These are phyloP conservation scores for Calonectria ilicicola DNA, from an alignment of 2,329 filamentous ascomycete genomes.

Conservation along the genomic window DNA sequence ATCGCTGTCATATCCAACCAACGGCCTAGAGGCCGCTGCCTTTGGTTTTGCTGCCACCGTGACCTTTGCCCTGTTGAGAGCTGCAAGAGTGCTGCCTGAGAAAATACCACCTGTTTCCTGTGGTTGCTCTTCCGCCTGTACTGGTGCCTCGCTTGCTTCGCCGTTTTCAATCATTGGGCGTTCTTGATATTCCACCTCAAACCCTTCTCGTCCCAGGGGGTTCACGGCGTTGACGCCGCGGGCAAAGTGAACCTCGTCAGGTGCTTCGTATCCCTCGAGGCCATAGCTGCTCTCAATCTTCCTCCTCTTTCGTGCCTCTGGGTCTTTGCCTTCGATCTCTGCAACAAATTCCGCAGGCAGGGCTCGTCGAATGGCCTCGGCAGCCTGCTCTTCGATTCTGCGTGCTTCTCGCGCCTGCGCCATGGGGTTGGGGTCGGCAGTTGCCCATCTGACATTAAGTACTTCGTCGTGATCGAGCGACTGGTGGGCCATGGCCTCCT, in stretches of 20 bases:
- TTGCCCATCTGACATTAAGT: conserved; percentile 97
- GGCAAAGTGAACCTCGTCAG: conserved; percentile 93
- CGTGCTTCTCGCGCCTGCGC: conserved; percentile 92
- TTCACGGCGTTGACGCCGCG: conserved; percentile 78
- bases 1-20: conserved; percentile 93
- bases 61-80: conserved; percentile 72
- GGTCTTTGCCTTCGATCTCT: conserved; percentile 92
- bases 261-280: conserved; percentile 90
- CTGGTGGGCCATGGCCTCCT: conserved; percentile 97
- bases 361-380: conserved; percentile 89
- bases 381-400: conserved; percentile 93
- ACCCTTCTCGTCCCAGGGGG: conserved; percentile 67
- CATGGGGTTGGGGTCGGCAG: conserved; percentile 94
- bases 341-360: conserved; percentile 91
- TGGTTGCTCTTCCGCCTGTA: conserved; percentile 48
- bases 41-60: conserved; percentile 67
- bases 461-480: conserved; percentile 91
- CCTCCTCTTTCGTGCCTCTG: conserved; percentile 86
- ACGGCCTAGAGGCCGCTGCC: conserved; percentile 70
- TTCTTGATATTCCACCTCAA: conserved; percentile 74
- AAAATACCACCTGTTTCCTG: conserved; percentile 74
- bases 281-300: conserved; percentile 92
- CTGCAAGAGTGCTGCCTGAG: conserved; percentile 83
- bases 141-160: conserved; percentile 55
- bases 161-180: conserved; percentile 69